These are phyloP conservation scores for Hymenoscyphus albidus DNA, from an alignment of 2,329 filamentous ascomycete species.

Conservation along the genomic window DNA sequence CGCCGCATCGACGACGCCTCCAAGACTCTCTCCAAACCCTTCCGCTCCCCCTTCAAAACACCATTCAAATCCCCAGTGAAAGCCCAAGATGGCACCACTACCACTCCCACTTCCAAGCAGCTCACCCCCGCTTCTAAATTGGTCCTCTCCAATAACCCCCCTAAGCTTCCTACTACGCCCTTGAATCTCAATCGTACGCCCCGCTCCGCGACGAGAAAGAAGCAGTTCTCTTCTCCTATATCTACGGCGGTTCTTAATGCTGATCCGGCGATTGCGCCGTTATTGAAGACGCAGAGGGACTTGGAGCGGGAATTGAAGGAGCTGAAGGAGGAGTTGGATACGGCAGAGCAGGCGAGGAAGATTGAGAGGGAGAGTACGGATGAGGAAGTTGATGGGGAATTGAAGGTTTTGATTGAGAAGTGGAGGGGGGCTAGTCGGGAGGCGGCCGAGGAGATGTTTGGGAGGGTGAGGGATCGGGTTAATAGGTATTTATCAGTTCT, in stretches of 20 bases:
- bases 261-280: conserved; percentile 32
- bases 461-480: conserved; percentile 54
- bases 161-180: conserved; percentile 14
- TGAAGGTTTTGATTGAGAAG: conserved; percentile 52
- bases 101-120: conserved; percentile 9
- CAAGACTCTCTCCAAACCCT: conserved; percentile 63
- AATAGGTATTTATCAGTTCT: conserved; percentile 37
- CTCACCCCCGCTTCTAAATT: conserved; percentile 12
- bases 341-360: conserved; percentile 47
- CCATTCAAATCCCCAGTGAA: conserved; percentile 33
- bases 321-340: conserved; percentile 43
- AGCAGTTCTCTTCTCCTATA: conserved; percentile 32
- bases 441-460: conserved; percentile 66
- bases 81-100: conserved; percentile 15
- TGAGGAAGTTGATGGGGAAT: conserved; percentile 52
- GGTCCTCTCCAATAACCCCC: conserved; percentile 14
- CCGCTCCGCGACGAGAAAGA: conserved; percentile 17
- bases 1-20: conserved; percentile 57
- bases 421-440: conserved; percentile 59
- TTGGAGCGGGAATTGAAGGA: conserved; percentile 31
- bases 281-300: conserved; percentile 35
- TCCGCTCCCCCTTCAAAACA: conserved; percentile 64
- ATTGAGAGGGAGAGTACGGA: conserved; percentile 44
- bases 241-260: conserved; percentile 31
- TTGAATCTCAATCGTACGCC: conserved; percentile 5